These are phyloP conservation scores for Microascus cirrosus DNA, from an alignment of 2,329 filamentous ascomycete genomes.

Conservation along the genomic window DNA sequence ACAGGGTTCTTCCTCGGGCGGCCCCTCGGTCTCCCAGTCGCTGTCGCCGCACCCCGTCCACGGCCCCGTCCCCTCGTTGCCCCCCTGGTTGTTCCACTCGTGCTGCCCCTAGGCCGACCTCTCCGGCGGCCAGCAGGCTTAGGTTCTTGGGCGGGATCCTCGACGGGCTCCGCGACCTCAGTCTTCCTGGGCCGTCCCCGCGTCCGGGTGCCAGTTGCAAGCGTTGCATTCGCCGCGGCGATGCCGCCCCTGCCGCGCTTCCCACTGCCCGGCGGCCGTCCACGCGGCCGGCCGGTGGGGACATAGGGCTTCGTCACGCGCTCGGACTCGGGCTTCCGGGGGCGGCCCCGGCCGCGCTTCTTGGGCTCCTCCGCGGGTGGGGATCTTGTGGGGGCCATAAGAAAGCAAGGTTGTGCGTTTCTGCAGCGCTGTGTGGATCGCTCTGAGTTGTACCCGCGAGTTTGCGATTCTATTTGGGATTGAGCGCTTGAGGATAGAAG, in stretches of 20 bases:
- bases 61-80: too few relatives aligned
- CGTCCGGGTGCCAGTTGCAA: not conserved
- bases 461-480: not conserved
- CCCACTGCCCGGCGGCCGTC: conserved; percentile 30
- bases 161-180: not conserved
- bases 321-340: conserved; percentile 9
- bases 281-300: conserved; percentile 33
- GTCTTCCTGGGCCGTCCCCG: conserved; percentile 18
- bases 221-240: not conserved
- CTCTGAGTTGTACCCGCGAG: too few relatives aligned
- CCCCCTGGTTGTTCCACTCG: too few relatives aligned
- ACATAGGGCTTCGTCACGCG: conserved; percentile 17
- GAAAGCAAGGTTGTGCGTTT: not conserved
- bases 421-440: not conserved
- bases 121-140: not conserved
- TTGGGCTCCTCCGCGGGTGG: conserved; percentile 18
- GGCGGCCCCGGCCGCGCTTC: conserved; percentile 3
- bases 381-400: conserved; percentile 3
- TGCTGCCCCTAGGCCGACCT: not conserved
- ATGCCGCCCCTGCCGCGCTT: conserved; percentile 11
- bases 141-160: too few relatives aligned
- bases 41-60: not conserved
- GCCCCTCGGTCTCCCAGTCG: not conserved
- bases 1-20: conserved; percentile 18
- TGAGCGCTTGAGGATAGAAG: not conserved